Conservation (phyloP, 495 filamentous ascomycete genomes). For the Hypomontagnella submonticulosa region DNA sequence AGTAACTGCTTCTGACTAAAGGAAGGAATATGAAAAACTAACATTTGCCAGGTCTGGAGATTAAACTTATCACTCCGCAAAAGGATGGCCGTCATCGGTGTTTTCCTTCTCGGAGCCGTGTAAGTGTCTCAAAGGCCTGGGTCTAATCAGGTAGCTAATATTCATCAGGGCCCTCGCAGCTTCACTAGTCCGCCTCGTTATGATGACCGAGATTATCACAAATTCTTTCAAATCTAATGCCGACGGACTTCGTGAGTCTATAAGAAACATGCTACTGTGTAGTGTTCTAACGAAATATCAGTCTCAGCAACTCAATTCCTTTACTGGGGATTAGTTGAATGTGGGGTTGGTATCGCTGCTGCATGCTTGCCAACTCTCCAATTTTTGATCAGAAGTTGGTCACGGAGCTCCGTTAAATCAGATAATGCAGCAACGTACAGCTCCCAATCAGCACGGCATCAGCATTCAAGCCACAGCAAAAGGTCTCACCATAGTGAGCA, state of each 20-base stretch:
- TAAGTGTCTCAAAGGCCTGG: constrained; percentile 11
- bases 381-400: constrained; percentile 14
- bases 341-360: constrained; percentile 34
- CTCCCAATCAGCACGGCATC: no score
- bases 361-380: constrained; percentile 40
- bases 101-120: constrained; percentile 44
- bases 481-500: no score
- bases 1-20: neutral
- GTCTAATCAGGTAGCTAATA: neutral
- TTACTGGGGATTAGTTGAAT: constrained; percentile 45
- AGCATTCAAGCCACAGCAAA: no score
- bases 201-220: constrained; percentile 9
- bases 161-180: constrained; percentile 34
- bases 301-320: constrained; percentile 38
- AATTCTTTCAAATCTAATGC: constrained; percentile 30
- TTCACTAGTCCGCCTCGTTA: constrained; percentile 36
- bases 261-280: no score
- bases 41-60: constrained; percentile 40
- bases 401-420: no score
- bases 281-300: neutral
- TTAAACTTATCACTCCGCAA: constrained; percentile 31
- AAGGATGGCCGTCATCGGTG: constrained; percentile 32
- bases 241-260: constrained; percentile 39
- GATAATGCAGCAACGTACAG: no score
- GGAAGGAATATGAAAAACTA: neutral